These are phyloP conservation scores for Chondrus crispus DNA, from an alignment of 23 red algal genomes.

Conservation along the genomic window DNA sequence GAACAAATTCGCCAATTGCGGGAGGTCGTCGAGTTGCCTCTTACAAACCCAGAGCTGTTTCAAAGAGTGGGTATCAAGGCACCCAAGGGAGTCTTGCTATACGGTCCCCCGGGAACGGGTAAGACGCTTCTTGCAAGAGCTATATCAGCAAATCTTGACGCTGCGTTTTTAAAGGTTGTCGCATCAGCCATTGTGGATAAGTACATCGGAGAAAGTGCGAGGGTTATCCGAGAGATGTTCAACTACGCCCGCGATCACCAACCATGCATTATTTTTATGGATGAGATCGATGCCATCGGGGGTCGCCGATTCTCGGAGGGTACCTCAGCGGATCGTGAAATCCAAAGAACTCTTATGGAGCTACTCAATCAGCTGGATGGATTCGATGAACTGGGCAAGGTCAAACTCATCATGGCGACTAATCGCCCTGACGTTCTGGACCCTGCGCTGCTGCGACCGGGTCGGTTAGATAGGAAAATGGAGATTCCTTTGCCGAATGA, in stretches of 20 bases:
- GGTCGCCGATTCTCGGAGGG: constrained; percentile 96
- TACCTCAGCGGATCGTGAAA: constrained; percentile 98
- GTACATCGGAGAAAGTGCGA: constrained; percentile 98
- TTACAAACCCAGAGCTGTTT: constrained; percentile 98
- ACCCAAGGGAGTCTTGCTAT: constrained; percentile 96
- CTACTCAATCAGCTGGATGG: constrained; percentile 96
- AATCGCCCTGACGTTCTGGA: constrained; percentile 98
- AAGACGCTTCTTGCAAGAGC: constrained; percentile 95
- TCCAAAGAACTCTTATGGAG: constrained; percentile 99
- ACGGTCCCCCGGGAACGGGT: constrained; percentile 97
- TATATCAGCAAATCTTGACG: constrained; percentile 97
- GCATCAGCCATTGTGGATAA: constrained; percentile 99
- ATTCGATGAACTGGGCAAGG: constrained; percentile 96
- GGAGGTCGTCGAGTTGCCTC: constrained; percentile 96
- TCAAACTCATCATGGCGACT: constrained; percentile 99
- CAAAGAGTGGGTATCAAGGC: constrained; percentile 93
- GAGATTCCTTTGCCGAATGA: constrained; percentile 99
- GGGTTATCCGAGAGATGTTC: constrained; percentile 99
- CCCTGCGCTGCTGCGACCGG: constrained; percentile 90
- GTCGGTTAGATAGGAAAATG: constrained; percentile 95
- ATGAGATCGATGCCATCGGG: constrained; percentile 99
- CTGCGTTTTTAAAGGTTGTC: constrained; percentile 94
- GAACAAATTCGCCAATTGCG: constrained; percentile 97
- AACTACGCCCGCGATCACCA: constrained; percentile 94
- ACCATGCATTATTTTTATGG: constrained; percentile 99